phyloP scores from a whole-genome alignment of 257 asterid genomes.

The Petunia secreta region DNA sequence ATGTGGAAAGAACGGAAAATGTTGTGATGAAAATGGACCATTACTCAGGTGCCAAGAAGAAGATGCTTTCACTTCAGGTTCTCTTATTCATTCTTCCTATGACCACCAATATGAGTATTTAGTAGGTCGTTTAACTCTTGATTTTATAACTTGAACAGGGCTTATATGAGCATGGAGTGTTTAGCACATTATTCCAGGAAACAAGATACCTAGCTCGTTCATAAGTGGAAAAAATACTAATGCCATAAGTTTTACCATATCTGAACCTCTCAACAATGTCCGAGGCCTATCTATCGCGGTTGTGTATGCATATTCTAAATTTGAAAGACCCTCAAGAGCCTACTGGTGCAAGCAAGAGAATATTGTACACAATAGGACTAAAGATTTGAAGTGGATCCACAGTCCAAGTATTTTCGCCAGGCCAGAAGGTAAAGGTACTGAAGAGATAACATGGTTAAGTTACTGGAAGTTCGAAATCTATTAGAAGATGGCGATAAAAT shows the following conservation, averaged over 20 bases:
- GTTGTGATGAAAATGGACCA: neutral
- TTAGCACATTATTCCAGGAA: constrained; percentile 26
- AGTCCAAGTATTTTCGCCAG: constrained; percentile 13
- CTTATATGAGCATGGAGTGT: constrained; percentile 14
- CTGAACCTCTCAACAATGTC: constrained; percentile 17
- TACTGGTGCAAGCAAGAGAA: neutral
- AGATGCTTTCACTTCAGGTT: constrained; percentile 20
- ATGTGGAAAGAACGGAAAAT: neutral
- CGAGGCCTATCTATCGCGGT: constrained; percentile 20
- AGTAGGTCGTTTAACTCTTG: neutral
- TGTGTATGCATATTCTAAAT: neutral
- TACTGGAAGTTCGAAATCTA: constrained; percentile 24
- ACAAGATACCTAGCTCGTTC: constrained; percentile 21
- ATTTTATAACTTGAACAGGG: neutral
- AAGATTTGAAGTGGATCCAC: constrained; percentile 23
- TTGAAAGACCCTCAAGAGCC: neutral
- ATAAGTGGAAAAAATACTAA: neutral
- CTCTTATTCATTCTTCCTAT: neutral
- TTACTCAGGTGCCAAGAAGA: neutral
- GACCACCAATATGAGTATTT: too few species aligned
- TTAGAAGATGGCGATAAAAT: constrained; percentile 23
- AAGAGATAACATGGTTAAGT: constrained; percentile 33
- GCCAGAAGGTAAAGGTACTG: constrained; percentile 22
- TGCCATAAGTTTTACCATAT: constrained; percentile 11
- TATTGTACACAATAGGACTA: constrained; percentile 23